Percentiles rank a stretch among this genome's conserved stretches.
phyloP scores from a whole-genome alignment of 2,329 filamentous ascomycete genomes.

The Fusarium lyarnte region DNA sequence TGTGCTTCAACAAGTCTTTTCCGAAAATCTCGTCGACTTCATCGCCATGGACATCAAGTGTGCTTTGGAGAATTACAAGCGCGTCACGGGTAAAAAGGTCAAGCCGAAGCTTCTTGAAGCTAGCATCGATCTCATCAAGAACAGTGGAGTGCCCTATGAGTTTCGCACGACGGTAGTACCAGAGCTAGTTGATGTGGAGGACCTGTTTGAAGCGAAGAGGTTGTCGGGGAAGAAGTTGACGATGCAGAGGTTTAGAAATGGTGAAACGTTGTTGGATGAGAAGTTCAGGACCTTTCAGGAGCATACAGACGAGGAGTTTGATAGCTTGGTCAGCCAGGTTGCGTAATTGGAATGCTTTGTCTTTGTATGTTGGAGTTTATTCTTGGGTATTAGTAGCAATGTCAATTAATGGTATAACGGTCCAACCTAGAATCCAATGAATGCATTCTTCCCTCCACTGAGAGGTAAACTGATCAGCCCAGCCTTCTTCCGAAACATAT shows the following conservation, averaged over 20 bases:
- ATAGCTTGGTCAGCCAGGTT: conserved; percentile 26
- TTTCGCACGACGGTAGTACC: conserved; percentile 40
- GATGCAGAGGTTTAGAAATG: conserved; percentile 35
- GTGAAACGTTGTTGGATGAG: conserved; percentile 2
- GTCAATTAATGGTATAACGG: background rate
- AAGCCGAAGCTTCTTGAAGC: conserved; percentile 23
- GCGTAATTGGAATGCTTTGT: background rate
- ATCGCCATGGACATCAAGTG: conserved; percentile 42
- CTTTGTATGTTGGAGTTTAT: accelerated
- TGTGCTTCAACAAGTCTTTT: background rate
- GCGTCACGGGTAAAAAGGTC: conserved; percentile 29
- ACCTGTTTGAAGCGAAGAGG: conserved; percentile 37
- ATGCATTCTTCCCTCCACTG: background rate
- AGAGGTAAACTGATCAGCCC: background rate
- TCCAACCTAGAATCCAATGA: background rate
- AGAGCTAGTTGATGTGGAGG: conserved; percentile 32
- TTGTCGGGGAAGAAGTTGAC: conserved; percentile 36
- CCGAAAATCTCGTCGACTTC: conserved; percentile 28
- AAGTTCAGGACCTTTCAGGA: conserved; percentile 14
- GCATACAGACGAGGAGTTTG: conserved; percentile 36
- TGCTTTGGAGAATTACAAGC: conserved; percentile 38
- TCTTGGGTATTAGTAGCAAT: background rate
- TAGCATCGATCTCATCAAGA: conserved; percentile 34
- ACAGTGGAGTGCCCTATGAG: conserved; percentile 30
- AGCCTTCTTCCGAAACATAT: background rate